A percentile compares a stretch with the other conserved stretches of the same genome.
Evolutionary conservation across 805 yeast species (phyloP).

Genomic region (Yarrowia porcina): DNA sequence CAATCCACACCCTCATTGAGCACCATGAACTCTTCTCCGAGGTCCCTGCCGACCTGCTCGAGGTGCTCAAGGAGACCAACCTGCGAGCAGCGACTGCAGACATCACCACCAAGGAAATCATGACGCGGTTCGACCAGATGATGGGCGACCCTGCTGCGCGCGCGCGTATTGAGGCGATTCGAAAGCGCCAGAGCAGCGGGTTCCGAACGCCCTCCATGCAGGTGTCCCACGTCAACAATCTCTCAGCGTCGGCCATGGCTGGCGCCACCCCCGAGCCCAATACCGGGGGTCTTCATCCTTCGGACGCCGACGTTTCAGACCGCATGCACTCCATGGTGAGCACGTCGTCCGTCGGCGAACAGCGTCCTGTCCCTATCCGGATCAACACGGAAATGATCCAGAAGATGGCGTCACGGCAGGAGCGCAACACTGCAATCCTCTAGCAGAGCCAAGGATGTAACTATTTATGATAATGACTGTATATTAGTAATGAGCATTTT

Average conservation of each 20-base stretch:
- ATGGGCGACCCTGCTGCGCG: conserved; percentile 8
- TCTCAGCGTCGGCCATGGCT: neutral
- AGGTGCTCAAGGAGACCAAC: conserved; percentile 47
- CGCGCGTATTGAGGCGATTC: neutral
- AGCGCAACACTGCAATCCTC: conserved; percentile 14
- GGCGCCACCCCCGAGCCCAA: neutral
- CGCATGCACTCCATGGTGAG: conserved; percentile 21
- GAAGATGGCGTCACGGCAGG: conserved; percentile 28
- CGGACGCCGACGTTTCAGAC: neutral
- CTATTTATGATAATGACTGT: conserved; percentile 23
- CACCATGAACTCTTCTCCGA: conserved; percentile 73
- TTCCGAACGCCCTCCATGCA: conserved; percentile 19
- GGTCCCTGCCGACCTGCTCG: conserved; percentile 65
- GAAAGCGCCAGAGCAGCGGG: conserved; percentile 15
- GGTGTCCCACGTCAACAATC: neutral
- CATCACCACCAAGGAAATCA: conserved; percentile 35
- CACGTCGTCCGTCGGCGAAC: conserved; percentile 25
- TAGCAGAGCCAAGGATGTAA: neutral
- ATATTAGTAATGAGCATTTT: neutral
- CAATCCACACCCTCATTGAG: conserved; percentile 77
- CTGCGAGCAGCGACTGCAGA: conserved; percentile 30
- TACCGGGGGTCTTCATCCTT: neutral
- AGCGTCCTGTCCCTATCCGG: conserved; percentile 28
- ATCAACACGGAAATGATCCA: conserved; percentile 28
- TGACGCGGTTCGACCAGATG: conserved; percentile 30